Evolutionary conservation across 164 flowering plant species (phyloP), one percentile per base, ranked within the genome.

Genomic region (Protea cynaroides): DNA sequence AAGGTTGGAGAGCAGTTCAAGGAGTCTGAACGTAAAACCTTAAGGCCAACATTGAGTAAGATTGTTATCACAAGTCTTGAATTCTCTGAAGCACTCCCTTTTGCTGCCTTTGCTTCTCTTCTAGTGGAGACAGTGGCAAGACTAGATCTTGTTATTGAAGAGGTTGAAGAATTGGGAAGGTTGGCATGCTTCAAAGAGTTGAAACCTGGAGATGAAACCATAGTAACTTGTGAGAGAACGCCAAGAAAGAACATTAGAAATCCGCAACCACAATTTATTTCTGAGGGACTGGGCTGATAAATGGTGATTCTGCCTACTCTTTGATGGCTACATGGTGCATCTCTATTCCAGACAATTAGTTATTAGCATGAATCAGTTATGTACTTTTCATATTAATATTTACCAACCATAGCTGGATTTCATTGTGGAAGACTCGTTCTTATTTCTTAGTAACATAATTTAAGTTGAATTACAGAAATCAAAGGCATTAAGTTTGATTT

Each of bases 1-100:
- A 71, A 79, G 68, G 74, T 58, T 8, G 3, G 63, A 5, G 74
- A 81, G 8, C 68, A 73, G n/a, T 21, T 67, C 0, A 63, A 21
- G 50, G 76, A 73, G 36, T 53, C 66, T 4, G 18, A 49, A 4
- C 63, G 70, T 49, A 86, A 74, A 65, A 43, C 65, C 0, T 67
- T 94, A 59, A 80, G 96, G 77, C 85, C 92, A 3, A 82, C 87
- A 29, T 24, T 85, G 67, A 94, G 97, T 67, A 90, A 87, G 71
- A 68, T 84, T 23, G 84, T 80, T 0, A 77, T 84, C 50, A 84
- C 90, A 0, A 89, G 93, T 67, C 80, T 90, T 1, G 98, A 94
- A 70, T 94, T 94, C 78, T 88, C 97, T 0, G 97, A 90, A 64
- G 96, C 97, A 0, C 93, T 94, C 43, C 96, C 98, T 0, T 87